These are phyloP conservation scores for Penicillium frequentans DNA, from an alignment of 2,329 filamentous ascomycete species.

Conservation along the genomic window DNA sequence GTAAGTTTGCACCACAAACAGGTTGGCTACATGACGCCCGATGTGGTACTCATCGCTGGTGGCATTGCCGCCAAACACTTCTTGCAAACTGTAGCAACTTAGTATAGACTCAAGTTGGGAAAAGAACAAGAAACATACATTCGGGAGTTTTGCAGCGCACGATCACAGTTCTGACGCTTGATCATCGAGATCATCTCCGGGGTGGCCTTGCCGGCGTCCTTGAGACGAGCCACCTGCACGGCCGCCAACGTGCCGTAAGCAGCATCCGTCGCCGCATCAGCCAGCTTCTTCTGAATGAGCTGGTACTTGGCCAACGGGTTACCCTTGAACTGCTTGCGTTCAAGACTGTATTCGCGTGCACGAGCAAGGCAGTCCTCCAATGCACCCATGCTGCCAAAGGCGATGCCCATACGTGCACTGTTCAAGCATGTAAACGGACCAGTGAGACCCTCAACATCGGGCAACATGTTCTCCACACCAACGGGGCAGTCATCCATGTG, in stretches of 20 bases:
- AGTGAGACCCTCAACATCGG: conserved; percentile 77
- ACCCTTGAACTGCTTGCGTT: conserved; percentile 92
- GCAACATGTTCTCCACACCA: conserved; percentile 89
- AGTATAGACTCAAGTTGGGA: background rate
- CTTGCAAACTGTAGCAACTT: conserved; percentile 65
- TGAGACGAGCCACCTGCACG: conserved; percentile 86
- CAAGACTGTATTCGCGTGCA: conserved; percentile 82
- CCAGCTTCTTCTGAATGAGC: conserved; percentile 95
- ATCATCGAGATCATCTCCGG: conserved; percentile 98
- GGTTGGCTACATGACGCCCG: conserved; percentile 88
- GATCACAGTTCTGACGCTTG: conserved; percentile 96
- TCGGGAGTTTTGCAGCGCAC: conserved; percentile 76
- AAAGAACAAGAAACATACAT: conserved; percentile 45
- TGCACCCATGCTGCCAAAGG: conserved; percentile 89
- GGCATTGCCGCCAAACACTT: conserved; percentile 97
- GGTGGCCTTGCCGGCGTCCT: conserved; percentile 82
- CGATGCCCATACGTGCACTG: conserved; percentile 88
- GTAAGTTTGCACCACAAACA: conserved; percentile 97
- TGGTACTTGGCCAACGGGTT: conserved; percentile 96
- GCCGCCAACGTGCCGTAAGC: conserved; percentile 88
- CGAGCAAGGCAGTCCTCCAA: conserved; percentile 86
- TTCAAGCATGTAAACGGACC: conserved; percentile 95
- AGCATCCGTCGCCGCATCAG: conserved; percentile 87
- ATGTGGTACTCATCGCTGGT: conserved; percentile 97
- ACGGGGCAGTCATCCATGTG: conserved; percentile 90